Base-by-base conservation (phyloP, 495 filamentous ascomycete genomes). In the Penicillium soppii region DNA sequence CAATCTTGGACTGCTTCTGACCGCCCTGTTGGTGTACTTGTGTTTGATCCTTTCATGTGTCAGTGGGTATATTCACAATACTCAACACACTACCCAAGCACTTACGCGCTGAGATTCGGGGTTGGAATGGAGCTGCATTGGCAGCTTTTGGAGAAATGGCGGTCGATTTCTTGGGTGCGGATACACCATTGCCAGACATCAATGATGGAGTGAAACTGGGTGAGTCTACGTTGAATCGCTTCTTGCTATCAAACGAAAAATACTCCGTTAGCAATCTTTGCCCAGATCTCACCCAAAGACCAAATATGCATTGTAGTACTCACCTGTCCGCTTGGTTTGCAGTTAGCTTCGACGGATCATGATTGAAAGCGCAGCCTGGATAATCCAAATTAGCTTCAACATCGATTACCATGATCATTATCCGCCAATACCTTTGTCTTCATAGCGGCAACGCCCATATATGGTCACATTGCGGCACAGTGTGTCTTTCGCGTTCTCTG, bases 401-500 rank as follows among this genome's bases (percentile, higher is more conserved):
- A 54, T 30, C 38, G 39, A 52, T 35, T 21, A 16, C 39, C 16
- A 35, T 46, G 25, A 50, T 17, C n/a, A 19, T 17, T 13, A 19
- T 40, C 23, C 12, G 26, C 33, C n/a, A n/a, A 38, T 63, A 82
- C 79, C 89, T 74, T 91, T 87, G 61, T 94, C 89, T 70, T 94
- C 87, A 69, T 88, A 96, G 43, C 89, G 86, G 68, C 92, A 97
- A 66, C 91, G 85, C 23, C 92, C 92, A 68, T 96, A 96, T 52
- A 97, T 96, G 30, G 90, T 82, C 10, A 97, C 85, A 68, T 97
- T 96, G 56, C 92, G 85, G 72, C 92, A 97, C 21, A 94, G 77
- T 0, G 89, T 96, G 58, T 92, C 91, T 69, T 92, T 95, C 47
- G 86, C 74, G 61, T 82, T 82, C 61, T 86, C 83, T 85, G 47